Base-by-base conservation (phyloP, 257 asterid species). In the Penstemon newberryi region DNA sequence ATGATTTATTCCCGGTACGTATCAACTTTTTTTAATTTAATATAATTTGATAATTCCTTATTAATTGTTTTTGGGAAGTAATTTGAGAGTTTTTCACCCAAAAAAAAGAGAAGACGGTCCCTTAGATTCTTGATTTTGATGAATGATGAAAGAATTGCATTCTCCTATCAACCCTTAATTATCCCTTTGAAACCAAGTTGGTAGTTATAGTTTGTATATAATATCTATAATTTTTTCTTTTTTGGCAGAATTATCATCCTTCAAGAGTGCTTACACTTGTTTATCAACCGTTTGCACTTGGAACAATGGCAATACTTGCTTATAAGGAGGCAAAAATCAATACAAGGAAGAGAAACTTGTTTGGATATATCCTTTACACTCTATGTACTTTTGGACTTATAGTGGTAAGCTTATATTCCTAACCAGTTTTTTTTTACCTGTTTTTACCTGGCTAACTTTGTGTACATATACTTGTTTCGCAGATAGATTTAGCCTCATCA, bases 241-340 rank as follows among this genome's bases (percentile, higher is more conserved):
- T 0, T 54, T 41, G 69, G 54, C 76, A 92, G 98, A 8, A 73
- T 36, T 92, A 90, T 59, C 98, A 90, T 80, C 95, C 97, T 43
- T 63, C 90, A 0, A 82, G 98, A 75, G 95, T 88, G 38, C 92
- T 90, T 47, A 86, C 97, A 53, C 85, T 90, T 4, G 95, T 90
- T 57, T 90, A 88, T 81, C 94, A 90, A 67, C 94, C 95, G 7
- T 88, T 90, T 82, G 92, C 95, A 11, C 75, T 90, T 54, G 85
- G 76, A 45, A 73, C 83, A n/a, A 85, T 87, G 74, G 78, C 67
- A 3, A 50, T 84, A 13, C 77, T 85, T 25, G 79, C 96, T 51
- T 83, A 81, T 73, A 50, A 84, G 58, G 97, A 90, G 82, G 88
- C 91, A 5, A 82, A 61, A 53, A 18, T 92, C 3, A 79, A 90